phyloP scores from a whole-genome alignment of 73 alveolate species.

The Stentor coeruleus region DNA sequence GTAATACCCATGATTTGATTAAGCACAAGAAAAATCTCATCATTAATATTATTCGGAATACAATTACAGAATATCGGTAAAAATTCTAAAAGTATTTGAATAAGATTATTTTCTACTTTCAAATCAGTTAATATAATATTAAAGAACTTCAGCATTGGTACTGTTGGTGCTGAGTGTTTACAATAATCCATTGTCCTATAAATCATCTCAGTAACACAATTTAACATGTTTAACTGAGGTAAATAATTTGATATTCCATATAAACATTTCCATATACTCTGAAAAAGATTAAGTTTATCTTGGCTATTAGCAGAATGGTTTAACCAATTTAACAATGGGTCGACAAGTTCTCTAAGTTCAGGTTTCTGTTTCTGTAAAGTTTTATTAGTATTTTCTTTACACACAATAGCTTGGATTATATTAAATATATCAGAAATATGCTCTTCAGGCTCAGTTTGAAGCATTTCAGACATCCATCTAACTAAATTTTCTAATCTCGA shows the following conservation, averaged over 20 bases:
- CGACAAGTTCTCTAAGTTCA: constrained; percentile 39
- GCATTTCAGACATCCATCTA: constrained; percentile 10
- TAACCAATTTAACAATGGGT: constrained; percentile 58
- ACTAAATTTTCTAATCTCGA: neutral
- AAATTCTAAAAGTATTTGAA: constrained; percentile 30
- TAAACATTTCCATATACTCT: constrained; percentile 45
- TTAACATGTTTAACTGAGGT: constrained; percentile 33
- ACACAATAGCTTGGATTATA: neutral
- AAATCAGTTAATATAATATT: constrained; percentile 35
- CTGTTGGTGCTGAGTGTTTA: constrained; percentile 42
- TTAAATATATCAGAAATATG: neutral
- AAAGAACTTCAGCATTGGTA: constrained; percentile 54
- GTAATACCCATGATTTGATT: neutral
- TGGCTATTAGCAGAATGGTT: constrained; percentile 46
- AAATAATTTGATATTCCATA: constrained; percentile 16
- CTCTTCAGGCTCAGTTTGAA: constrained; percentile 16
- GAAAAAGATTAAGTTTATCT: constrained; percentile 41
- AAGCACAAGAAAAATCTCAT: constrained; percentile 39
- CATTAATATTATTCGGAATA: constrained; percentile 61
- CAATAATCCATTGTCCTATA: constrained; percentile 32
- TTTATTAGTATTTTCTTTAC: neutral
- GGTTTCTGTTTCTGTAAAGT: constrained; percentile 23
- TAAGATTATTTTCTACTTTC: constrained; percentile 27
- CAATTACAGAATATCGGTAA: constrained; percentile 36
- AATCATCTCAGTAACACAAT: constrained; percentile 37